Percentiles rank a stretch among this genome's conserved stretches.
Evolutionary conservation across 2,329 filamentous ascomycete species (phyloP).

Genomic region (Berkeleyomyces rouxiae): DNA sequence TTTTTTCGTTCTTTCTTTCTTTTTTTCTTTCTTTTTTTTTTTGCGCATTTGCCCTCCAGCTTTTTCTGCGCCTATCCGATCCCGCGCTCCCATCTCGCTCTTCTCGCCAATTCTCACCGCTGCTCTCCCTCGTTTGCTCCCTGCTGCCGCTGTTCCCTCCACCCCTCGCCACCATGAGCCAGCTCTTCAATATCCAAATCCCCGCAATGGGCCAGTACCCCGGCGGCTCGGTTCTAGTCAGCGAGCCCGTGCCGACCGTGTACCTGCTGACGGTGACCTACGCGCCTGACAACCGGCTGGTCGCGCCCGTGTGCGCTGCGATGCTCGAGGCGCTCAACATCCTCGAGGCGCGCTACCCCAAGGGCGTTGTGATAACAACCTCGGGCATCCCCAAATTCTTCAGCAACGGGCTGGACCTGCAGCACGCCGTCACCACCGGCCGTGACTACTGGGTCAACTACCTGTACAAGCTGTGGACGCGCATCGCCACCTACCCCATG

Average conservation of each 20-base stretch:
- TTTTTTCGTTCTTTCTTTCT: background rate
- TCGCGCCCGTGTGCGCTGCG: constrained; percentile 48
- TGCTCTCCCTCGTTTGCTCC: background rate
- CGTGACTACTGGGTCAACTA: constrained; percentile 41
- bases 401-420: constrained; percentile 66
- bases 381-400: constrained; percentile 65
- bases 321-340: constrained; percentile 58
- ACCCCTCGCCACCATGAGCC: constrained; percentile 7
- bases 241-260: constrained; percentile 39
- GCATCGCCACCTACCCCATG: constrained; percentile 45
- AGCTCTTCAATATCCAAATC: constrained; percentile 44
- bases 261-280: constrained; percentile 60
- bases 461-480: constrained; percentile 10
- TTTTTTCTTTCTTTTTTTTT: background rate
- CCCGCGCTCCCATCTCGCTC: background rate
- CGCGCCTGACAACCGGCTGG: constrained; percentile 61
- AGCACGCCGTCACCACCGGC: constrained; percentile 42
- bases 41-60: background rate
- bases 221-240: constrained; percentile 45
- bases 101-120: background rate
- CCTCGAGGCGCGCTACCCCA: constrained; percentile 44
- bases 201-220: constrained; percentile 26
- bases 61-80: background rate
- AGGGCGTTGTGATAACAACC: constrained; percentile 65
- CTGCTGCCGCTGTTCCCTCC: background rate